Evolutionary conservation across 441 rosid species (phyloP).

Genomic region (Pelargonium fulgidum): DNA sequence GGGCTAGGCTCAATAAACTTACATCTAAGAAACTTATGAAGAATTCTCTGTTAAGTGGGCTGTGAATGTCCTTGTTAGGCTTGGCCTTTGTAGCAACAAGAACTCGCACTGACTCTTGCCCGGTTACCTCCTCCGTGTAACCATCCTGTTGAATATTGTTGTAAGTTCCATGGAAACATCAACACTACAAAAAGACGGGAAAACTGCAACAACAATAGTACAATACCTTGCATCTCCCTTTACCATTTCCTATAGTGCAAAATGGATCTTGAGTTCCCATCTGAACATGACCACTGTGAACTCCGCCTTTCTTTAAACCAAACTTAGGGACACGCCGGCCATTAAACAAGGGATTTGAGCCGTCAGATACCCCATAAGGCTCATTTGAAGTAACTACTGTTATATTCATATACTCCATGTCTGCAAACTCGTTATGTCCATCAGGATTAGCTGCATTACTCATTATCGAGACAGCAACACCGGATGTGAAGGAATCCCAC

Average conservation of each 20-base stretch:
- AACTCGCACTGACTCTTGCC: conserved; percentile 59
- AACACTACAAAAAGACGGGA: too few relatives aligned
- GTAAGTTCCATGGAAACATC: neutral
- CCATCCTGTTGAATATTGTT: conserved; percentile 53
- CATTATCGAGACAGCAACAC: conserved; percentile 72
- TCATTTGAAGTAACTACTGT: conserved; percentile 71
- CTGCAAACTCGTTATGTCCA: conserved; percentile 73
- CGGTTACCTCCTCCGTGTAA: conserved; percentile 54
- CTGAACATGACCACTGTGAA: conserved; percentile 88
- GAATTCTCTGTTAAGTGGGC: conserved; percentile 52
- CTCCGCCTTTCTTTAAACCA: conserved; percentile 41
- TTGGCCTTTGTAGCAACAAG: conserved; percentile 77
- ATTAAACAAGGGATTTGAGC: conserved; percentile 73
- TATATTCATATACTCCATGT: conserved; percentile 78
- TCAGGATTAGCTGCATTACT: conserved; percentile 25
- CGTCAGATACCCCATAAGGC: conserved; percentile 61
- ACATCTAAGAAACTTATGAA: conserved; percentile 72
- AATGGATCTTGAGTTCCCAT: conserved; percentile 56
- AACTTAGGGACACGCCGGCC: conserved; percentile 50
- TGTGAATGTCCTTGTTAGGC: conserved; percentile 32
- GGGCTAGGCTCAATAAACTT: conserved; percentile 22
- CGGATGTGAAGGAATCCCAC: conserved; percentile 85
- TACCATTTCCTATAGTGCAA: conserved; percentile 42
- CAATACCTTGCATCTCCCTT: conserved; percentile 73
- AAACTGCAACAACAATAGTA: too few relatives aligned